Evolutionary conservation across 345 rosid genomes (phyloP).

Genomic region (Aquilaria sinensis): DNA sequence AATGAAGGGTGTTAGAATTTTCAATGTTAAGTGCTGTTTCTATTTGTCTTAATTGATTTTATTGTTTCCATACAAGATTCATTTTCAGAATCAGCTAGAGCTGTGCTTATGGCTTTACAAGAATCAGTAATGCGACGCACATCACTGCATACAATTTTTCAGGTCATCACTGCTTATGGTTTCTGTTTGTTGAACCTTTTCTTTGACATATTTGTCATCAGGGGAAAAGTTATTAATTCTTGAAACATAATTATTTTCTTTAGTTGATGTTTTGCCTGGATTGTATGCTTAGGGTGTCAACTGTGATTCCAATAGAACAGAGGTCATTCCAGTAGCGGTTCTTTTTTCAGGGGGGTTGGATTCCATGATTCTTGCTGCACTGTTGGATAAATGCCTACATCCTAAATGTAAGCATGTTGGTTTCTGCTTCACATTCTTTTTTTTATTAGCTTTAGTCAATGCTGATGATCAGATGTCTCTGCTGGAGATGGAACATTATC

Average conservation of each 20-base stretch:
- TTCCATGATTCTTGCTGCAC: constrained; percentile 91
- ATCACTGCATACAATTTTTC: constrained; percentile 46
- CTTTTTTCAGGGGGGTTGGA: constrained; percentile 97
- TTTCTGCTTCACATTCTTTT: background rate
- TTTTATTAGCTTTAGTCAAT: background rate
- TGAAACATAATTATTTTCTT: background rate
- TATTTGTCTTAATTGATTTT: background rate
- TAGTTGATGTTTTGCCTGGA: constrained; percentile 4
- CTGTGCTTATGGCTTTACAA: constrained; percentile 54
- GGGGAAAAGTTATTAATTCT: background rate
- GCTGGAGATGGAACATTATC: constrained; percentile 1
- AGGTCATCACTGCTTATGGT: constrained; percentile 26
- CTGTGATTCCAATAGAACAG: constrained; percentile 23
- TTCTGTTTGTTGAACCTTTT: background rate
- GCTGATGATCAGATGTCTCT: background rate
- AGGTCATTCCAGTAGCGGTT: constrained; percentile 66
- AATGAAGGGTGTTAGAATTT: background rate
- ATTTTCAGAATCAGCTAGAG: constrained; percentile 34
- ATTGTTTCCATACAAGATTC: constrained; percentile 22
- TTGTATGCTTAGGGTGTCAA: constrained; percentile 34
- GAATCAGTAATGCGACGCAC: constrained; percentile 62
- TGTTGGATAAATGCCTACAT: constrained; percentile 73
- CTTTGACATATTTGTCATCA: constrained; percentile 7
- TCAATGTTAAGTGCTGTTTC: background rate
- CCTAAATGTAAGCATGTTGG: constrained; percentile 43